Evolutionary conservation across 2,329 filamentous ascomycete genomes (phyloP).

Genomic region (Fusarium sacchari): DNA sequence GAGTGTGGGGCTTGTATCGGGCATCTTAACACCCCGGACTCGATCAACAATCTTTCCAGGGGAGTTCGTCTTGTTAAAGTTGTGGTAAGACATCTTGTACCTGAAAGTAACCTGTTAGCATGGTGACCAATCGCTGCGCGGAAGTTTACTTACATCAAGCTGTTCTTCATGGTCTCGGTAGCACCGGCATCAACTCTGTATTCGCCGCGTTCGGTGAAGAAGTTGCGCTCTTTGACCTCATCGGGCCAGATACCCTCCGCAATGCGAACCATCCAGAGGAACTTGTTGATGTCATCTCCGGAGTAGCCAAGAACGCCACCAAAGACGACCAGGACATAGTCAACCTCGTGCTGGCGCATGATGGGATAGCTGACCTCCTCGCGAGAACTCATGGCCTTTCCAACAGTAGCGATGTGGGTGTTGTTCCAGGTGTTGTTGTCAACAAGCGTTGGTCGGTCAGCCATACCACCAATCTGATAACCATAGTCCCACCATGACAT

Average conservation of each 20-base stretch:
- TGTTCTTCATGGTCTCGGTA: constrained; percentile 98
- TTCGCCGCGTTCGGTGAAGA: constrained; percentile 93
- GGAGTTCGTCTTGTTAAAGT: constrained; percentile 92
- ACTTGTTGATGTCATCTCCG: constrained; percentile 99
- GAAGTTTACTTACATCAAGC: constrained; percentile 83
- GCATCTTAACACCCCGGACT: constrained; percentile 82
- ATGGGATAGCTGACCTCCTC: constrained; percentile 99
- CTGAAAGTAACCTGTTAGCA: constrained; percentile 57
- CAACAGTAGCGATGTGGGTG: constrained; percentile 98
- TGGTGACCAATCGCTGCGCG: not conserved
- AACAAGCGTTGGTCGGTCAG: constrained; percentile 93
- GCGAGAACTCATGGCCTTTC: constrained; percentile 97
- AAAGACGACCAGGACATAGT: constrained; percentile 98
- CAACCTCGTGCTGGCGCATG: constrained; percentile 97
- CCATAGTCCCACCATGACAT: constrained; percentile 99
- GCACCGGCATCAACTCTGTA: constrained; percentile 95
- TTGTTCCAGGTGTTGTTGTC: constrained; percentile 99
- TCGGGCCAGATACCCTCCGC: constrained; percentile 99
- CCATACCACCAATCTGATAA: constrained; percentile 99
- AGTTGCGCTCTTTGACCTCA: constrained; percentile 95
- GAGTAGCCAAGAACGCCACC: constrained; percentile 96
- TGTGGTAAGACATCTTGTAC: constrained; percentile 99
- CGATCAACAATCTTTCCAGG: constrained; percentile 89
- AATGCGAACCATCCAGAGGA: constrained; percentile 99
- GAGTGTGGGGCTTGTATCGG: constrained; percentile 85